Percentiles rank a stretch among this genome's conserved stretches.
These are phyloP conservation scores for Boletus subparvulus DNA, from an alignment of 768 basidiomycete species.

Conservation along the genomic window DNA sequence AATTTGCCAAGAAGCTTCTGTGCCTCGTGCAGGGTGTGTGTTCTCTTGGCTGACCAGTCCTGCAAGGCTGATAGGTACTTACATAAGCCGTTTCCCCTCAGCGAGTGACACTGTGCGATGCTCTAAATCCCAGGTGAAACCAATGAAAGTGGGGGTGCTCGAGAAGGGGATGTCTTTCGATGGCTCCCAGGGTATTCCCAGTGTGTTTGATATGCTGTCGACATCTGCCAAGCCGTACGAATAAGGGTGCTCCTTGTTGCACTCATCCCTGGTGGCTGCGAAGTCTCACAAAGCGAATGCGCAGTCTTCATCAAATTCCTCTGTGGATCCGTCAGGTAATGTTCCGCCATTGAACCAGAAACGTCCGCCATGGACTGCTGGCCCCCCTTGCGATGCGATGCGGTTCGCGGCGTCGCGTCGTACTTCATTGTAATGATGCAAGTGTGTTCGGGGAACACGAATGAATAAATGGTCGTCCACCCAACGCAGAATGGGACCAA, in stretches of 20 bases:
- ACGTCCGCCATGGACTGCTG: no score
- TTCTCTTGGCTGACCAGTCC: no score
- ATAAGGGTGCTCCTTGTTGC: fast-evolving
- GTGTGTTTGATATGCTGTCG: fast-evolving
- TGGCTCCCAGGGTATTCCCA: background rate
- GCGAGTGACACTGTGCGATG: background rate
- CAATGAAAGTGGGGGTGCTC: slow-evolving; percentile 21
- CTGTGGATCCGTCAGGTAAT: background rate
- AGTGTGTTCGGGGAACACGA: no score
- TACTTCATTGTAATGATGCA: no score
- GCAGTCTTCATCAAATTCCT: no score
- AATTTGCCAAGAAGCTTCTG: background rate
- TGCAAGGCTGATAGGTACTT: background rate
- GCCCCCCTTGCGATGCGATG: background rate
- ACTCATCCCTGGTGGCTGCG: no score
- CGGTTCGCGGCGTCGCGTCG: no score
- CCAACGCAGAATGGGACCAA: slow-evolving; percentile 26
- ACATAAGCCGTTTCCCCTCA: fast-evolving
- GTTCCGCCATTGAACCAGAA: background rate
- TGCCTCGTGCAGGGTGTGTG: background rate
- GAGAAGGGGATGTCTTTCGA: background rate
- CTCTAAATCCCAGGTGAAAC: slow-evolving; percentile 17
- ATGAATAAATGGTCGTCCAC: slow-evolving; percentile 25
- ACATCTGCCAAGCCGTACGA: background rate
- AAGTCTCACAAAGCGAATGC: no score